Evolutionary conservation across 2,329 filamentous ascomycete species (phyloP).

Genomic region (Neoarthrinium moseri): DNA sequence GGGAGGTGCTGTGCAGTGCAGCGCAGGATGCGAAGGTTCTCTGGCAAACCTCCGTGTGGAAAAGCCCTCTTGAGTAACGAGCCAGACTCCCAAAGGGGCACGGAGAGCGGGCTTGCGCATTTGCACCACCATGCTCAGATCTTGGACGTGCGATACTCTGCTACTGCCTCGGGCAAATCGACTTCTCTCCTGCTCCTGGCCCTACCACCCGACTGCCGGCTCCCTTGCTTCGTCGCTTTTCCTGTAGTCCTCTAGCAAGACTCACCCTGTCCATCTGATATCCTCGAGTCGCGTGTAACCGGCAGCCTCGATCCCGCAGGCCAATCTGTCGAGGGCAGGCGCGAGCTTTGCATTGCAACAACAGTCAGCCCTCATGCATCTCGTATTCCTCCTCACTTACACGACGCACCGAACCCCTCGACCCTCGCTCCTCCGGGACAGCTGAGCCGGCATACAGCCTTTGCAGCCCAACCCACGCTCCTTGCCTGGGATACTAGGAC

Average conservation of each 20-base stretch:
- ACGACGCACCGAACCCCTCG: background rate
- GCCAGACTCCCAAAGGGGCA: background rate
- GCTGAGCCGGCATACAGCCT: background rate
- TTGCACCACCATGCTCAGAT: background rate
- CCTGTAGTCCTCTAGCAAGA: too few relatives aligned
- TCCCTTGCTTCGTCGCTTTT: too few relatives aligned
- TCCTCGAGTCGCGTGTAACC: too few relatives aligned
- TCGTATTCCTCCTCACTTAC: too few relatives aligned
- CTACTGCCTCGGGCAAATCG: background rate
- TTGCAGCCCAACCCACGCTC: background rate
- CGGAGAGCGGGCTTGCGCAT: background rate
- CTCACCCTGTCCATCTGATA: too few relatives aligned
- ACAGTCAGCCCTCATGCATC: too few relatives aligned
- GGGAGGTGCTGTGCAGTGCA: too few relatives aligned
- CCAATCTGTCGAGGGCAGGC: too few relatives aligned
- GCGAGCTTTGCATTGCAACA: too few relatives aligned
- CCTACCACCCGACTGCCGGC: too few relatives aligned
- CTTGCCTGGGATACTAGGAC: background rate
- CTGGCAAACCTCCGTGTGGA: background rate
- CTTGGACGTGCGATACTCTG: background rate
- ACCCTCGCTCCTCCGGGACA: background rate
- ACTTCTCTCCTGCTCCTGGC: background rate
- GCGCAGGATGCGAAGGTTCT: background rate
- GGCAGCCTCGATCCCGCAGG: too few relatives aligned
- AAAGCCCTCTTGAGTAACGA: background rate